These are phyloP conservation scores for Scorias spongiosa DNA, from an alignment of 2,329 filamentous ascomycete species.

Conservation along the genomic window DNA sequence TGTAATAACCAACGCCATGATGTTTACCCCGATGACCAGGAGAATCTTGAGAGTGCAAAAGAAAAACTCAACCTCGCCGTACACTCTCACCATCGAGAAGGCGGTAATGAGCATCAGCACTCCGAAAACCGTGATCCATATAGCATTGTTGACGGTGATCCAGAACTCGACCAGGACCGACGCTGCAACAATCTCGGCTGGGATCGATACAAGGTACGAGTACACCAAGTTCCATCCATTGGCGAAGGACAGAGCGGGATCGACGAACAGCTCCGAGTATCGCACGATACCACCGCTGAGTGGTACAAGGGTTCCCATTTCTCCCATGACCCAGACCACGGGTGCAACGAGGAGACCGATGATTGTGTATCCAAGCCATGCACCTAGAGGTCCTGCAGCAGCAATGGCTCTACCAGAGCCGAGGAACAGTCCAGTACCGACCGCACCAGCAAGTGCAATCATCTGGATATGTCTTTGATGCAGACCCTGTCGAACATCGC, in stretches of 20 bases:
- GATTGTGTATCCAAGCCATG: constrained; percentile 21
- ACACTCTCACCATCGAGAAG: constrained; percentile 28
- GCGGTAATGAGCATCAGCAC: constrained; percentile 25
- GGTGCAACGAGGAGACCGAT: constrained; percentile 22
- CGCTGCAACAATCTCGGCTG: constrained; percentile 32
- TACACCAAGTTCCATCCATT: constrained; percentile 23
- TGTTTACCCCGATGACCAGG: constrained; percentile 35
- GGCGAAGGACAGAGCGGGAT: constrained; percentile 39
- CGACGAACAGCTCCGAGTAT: constrained; percentile 40
- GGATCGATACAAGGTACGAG: constrained; percentile 29
- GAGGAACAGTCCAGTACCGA: constrained; percentile 17
- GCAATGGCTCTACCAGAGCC: constrained; percentile 14
- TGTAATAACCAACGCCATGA: constrained; percentile 34
- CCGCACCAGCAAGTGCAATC: constrained; percentile 1
- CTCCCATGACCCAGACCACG: constrained; percentile 34
- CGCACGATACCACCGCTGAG: constrained; percentile 38
- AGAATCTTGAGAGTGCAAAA: constrained; percentile 33
- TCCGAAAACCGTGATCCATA: constrained; percentile 28
- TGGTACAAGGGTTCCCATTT: constrained; percentile 41
- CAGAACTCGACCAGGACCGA: constrained; percentile 31
- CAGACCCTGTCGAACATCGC: neutral
- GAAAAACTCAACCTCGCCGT: constrained; percentile 39
- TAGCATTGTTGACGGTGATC: constrained; percentile 18
- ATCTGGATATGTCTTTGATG: neutral
- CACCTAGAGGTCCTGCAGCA: constrained; percentile 18